A percentile compares a stretch with the other conserved stretches of the same genome.
Conservation (phyloP, 1,139 yeast genomes). For the Saccharomyces pastorianus region DNA sequence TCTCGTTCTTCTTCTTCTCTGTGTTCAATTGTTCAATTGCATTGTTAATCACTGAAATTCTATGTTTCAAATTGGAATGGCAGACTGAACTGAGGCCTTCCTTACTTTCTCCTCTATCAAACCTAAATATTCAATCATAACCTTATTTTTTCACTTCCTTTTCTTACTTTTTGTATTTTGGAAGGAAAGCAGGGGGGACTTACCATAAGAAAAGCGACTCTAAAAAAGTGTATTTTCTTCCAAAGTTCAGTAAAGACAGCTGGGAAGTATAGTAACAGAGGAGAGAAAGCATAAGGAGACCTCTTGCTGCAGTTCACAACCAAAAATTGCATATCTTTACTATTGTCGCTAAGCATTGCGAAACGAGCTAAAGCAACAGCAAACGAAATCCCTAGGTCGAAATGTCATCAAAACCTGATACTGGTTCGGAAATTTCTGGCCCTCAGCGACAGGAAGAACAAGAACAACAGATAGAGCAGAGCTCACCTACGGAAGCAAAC, state of each 20-base stretch:
- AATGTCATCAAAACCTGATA: neutral
- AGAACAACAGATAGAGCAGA: neutral
- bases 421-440: neutral
- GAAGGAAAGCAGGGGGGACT: neutral
- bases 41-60: neutral
- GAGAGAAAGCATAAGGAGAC: neutral
- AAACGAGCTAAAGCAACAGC: neutral
- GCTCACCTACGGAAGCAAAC: neutral
- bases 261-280: neutral
- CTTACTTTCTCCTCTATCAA: neutral
- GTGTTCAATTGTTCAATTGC: too few species aligned
- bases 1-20: too few species aligned
- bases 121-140: neutral
- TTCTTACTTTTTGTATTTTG: neutral
- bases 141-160: neutral
- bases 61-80: neutral
- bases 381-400: neutral
- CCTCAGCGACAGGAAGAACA: neutral
- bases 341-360: neutral
- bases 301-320: neutral
- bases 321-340: neutral
- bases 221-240: neutral
- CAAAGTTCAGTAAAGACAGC: neutral
- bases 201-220: neutral
- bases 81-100: neutral